Evolutionary conservation across 805 yeast species (phyloP).

Genomic region (Saccharomyces paradoxus): DNA sequence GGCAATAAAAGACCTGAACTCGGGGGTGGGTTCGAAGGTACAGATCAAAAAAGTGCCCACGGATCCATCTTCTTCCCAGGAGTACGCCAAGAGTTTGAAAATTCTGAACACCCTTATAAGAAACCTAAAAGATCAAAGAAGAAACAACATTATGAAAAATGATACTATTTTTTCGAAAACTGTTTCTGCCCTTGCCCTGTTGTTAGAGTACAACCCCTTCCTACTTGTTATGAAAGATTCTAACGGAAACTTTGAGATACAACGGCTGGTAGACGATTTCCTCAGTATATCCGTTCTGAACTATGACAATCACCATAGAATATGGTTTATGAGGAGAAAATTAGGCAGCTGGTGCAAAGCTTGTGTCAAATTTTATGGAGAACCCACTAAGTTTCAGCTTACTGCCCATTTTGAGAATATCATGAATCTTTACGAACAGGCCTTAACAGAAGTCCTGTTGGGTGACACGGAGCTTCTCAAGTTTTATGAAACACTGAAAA

Average conservation of each 20-base stretch:
- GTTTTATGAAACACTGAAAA: slow-evolving; percentile 8
- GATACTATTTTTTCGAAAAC: slow-evolving; percentile 22
- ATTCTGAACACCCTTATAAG: slow-evolving; percentile 15
- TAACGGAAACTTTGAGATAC: background rate
- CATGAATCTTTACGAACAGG: slow-evolving; percentile 13
- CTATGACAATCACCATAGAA: slow-evolving; percentile 10
- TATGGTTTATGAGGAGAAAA: slow-evolving; percentile 24
- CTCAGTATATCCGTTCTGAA: slow-evolving; percentile 12
- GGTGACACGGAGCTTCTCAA: slow-evolving; percentile 7
- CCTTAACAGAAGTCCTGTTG: slow-evolving; percentile 9
- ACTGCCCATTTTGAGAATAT: slow-evolving; percentile 5
- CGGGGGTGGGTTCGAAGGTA: background rate
- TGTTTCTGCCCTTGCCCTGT: slow-evolving; percentile 21
- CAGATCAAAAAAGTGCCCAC: background rate
- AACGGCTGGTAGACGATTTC: slow-evolving; percentile 11
- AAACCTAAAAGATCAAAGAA: slow-evolving; percentile 13
- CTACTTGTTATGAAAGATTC: slow-evolving; percentile 5
- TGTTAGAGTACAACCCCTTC: slow-evolving; percentile 18
- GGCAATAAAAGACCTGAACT: slow-evolving; percentile 18
- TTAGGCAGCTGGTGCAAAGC: slow-evolving; percentile 21
- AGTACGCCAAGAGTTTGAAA: slow-evolving; percentile 14
- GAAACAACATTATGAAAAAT: slow-evolving; percentile 9
- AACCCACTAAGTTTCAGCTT: slow-evolving; percentile 4
- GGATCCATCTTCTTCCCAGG: background rate
- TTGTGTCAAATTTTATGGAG: slow-evolving; percentile 9